Evolutionary conservation across 257 asterid genomes (phyloP).

Genomic region (Avicennia marina): DNA sequence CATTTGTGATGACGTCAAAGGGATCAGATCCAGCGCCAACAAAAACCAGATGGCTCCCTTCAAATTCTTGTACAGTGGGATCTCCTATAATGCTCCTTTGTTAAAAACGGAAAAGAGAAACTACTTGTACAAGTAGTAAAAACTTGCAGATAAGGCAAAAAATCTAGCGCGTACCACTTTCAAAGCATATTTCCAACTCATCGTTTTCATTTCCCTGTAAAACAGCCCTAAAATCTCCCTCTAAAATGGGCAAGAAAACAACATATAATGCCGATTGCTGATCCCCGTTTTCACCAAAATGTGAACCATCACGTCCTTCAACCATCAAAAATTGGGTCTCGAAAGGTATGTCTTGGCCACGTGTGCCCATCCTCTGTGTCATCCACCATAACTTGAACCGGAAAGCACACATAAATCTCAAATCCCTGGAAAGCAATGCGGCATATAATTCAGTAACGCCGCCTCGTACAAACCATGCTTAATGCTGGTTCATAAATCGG

Average conservation of each 20-base stretch:
- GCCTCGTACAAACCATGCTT: too few relatives aligned
- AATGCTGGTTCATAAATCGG: too few relatives aligned
- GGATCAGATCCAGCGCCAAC: constrained; percentile 76
- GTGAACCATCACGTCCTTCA: constrained; percentile 41
- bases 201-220: constrained; percentile 76
- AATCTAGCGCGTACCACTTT: constrained; percentile 55
- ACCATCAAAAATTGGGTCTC: constrained; percentile 80
- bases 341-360: constrained; percentile 63
- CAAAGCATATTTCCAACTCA: constrained; percentile 74
- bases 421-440: constrained; percentile 61
- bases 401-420: constrained; percentile 53
- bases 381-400: constrained; percentile 92
- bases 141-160: background rate
- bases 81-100: constrained; percentile 49
- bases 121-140: background rate
- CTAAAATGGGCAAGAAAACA: constrained; percentile 72
- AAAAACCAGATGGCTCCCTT: constrained; percentile 68
- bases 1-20: constrained; percentile 41
- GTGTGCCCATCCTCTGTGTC: constrained; percentile 71
- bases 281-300: constrained; percentile 21
- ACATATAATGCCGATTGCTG: constrained; percentile 28
- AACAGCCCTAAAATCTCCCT: constrained; percentile 87
- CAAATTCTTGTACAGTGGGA: constrained; percentile 72
- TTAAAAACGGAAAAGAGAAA: background rate
- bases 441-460: too few relatives aligned